Evolutionary conservation across 1,284 basidiomycete species (phyloP), one percentile per base, ranked within the genome.

Genomic region (Coniferiporia weirii): DNA sequence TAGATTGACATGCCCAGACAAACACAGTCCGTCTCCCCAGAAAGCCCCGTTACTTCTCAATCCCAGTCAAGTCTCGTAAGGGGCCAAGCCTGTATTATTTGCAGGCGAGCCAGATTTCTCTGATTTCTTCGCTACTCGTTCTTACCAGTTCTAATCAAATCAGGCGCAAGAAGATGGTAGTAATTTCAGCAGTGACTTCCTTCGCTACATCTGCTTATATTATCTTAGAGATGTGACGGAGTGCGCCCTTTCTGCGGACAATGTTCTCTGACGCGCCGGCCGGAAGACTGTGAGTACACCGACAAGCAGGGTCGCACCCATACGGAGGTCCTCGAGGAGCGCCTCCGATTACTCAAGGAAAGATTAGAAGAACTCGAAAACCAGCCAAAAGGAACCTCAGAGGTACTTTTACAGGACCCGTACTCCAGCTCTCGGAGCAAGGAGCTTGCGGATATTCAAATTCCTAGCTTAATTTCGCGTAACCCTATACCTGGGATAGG

Each of bases 151-250:
- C 15, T 43, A 20, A 35, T n/a, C 17, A 13, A 5, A n/a, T 22
- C 35, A 61, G 59, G 20, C 59, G 59, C 13, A 56, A 55, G 59
- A 61, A 61, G 47, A 57, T 61, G 59, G 59, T 57, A 53, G 32
- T 34, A 5, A 5, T 20, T n/a, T 12, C 20, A 6, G 15, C 40
- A 19, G 12, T 55, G 32, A 34, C 22, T 27, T 27, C 27, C 3
- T 27, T 27, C 5, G 27, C 27, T 27, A 27, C 5, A 3, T 5
- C 5, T 27, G 27, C 27, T 27, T 27, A 27, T 27, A 15, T 17
- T 32, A 1, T 38, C 17, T 3, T 52, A 62, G 61, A 58, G 52
- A 52, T 62, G 61, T 48, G 57, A 62, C 40, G 61, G 61, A 13
- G 57, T 27, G 7, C 52, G 61, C 17, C 61, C 61, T 10, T 59